Conservation (phyloP, 2,329 filamentous ascomycete species). For the Colletotrichum chrysophilum region DNA sequence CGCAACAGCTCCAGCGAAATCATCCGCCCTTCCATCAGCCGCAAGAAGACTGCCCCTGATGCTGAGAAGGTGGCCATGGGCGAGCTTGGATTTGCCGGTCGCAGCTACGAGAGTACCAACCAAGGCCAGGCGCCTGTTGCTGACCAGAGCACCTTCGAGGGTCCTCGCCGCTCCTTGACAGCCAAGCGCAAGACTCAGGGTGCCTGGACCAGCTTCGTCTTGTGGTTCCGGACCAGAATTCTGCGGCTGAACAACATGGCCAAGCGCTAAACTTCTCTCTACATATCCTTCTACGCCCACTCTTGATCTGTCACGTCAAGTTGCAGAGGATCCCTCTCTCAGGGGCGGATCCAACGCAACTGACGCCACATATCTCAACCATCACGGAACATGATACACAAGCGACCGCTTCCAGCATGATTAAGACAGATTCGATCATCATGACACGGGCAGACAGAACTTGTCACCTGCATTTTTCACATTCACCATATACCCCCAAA, state of each 20-base stretch:
- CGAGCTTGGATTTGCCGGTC: slow-evolving; percentile 41
- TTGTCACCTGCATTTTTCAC: slow-evolving; percentile 2
- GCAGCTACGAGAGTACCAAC: slow-evolving; percentile 50
- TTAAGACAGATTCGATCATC: not conserved
- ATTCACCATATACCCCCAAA: not conserved
- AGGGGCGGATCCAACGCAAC: not conserved
- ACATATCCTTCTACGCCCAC: not conserved
- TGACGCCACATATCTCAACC: not conserved
- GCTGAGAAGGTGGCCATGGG: slow-evolving; percentile 44
- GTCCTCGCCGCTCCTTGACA: slow-evolving; percentile 46
- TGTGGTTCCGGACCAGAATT: slow-evolving; percentile 67
- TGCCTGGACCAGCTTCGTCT: slow-evolving; percentile 67
- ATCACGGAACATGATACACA: not conserved
- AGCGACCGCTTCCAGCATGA: not conserved
- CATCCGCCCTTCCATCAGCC: slow-evolving; percentile 31
- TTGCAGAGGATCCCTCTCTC: not conserved
- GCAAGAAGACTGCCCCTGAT: slow-evolving; percentile 28
- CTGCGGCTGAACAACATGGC: slow-evolving; percentile 40
- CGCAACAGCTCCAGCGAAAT: slow-evolving; percentile 34
- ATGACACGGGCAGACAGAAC: not conserved
- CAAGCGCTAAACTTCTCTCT: slow-evolving; percentile 23
- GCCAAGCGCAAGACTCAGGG: slow-evolving; percentile 66
- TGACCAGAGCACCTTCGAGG: slow-evolving; percentile 49
- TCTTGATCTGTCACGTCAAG: not conserved
- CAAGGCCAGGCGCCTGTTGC: slow-evolving; percentile 38